These are phyloP conservation scores for Begonia loranthoides DNA, from an alignment of 306 rosid species.

Conservation along the genomic window DNA sequence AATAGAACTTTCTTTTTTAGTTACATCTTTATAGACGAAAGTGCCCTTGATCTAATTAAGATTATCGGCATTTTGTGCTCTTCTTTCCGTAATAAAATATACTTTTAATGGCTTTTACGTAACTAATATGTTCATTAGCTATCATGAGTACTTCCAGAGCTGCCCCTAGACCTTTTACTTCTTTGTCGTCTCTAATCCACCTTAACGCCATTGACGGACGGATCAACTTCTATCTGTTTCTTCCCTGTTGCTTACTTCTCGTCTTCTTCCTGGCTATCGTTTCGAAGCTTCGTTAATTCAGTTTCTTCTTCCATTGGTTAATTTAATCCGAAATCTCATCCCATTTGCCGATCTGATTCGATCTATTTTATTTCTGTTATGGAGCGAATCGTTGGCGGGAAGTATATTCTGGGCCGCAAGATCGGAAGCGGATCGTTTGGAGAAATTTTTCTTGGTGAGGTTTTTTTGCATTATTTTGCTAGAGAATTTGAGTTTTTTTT, in stretches of 20 bases:
- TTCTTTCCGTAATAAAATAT: too few relatives aligned
- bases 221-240: conserved; percentile 4
- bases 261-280: neutral
- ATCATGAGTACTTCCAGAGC: too few relatives aligned
- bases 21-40: too few relatives aligned
- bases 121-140: too few relatives aligned
- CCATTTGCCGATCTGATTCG: conserved; percentile 8
- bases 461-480: neutral
- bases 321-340: too few relatives aligned
- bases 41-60: too few relatives aligned
- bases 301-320: too few relatives aligned
- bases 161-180: conserved; percentile 7
- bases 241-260: conserved; percentile 1
- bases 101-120: too few relatives aligned
- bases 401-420: conserved; percentile 91
- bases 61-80: too few relatives aligned
- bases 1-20: too few relatives aligned
- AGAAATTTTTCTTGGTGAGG: conserved; percentile 76
- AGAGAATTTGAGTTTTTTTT: neutral
- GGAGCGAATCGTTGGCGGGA: conserved; percentile 78
- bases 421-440: conserved; percentile 99
- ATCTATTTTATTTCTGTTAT: conserved; percentile 22
- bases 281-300: conserved; percentile 18
- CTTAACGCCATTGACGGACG: conserved; percentile 1
- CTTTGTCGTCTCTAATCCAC: neutral